These are phyloP conservation scores for Hevea brasiliensis DNA, from an alignment of 345 rosid genomes.

Conservation along the genomic window DNA sequence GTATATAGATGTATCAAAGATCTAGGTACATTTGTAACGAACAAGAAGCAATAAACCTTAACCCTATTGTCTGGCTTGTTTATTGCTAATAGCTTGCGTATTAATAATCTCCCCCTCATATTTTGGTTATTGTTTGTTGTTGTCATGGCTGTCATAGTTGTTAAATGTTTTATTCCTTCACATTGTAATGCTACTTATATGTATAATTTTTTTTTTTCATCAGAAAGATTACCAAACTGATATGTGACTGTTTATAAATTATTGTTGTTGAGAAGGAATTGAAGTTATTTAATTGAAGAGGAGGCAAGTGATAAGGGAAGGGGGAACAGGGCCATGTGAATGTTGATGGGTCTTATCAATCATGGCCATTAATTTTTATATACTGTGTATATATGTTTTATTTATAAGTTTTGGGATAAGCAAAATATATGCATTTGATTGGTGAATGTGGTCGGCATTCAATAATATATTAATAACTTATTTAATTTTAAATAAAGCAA, in stretches of 20 bases:
- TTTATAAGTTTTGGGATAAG: constrained; percentile 1
- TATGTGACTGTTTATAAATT: not conserved
- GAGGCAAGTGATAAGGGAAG: constrained; percentile 9
- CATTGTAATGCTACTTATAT: constrained; percentile 24
- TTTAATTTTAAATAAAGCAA: too few species aligned
- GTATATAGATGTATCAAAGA: constrained; percentile 45
- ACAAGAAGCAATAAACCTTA: constrained; percentile 49
- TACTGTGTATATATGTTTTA: not conserved
- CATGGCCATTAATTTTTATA: constrained; percentile 32
- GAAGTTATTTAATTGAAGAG: constrained; percentile 14
- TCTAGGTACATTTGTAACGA: constrained; percentile 45
- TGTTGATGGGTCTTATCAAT: constrained; percentile 44
- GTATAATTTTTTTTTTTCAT: not conserved
- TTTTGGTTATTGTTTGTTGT: constrained; percentile 23
- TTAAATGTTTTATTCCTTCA: constrained; percentile 38
- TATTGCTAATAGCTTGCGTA: constrained; percentile 40
- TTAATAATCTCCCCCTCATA: constrained; percentile 15
- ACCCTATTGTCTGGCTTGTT: constrained; percentile 41
- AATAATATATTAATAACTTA: too few species aligned
- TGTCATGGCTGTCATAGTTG: constrained; percentile 30
- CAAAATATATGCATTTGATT: constrained; percentile 14
- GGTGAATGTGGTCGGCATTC: constrained; percentile 23
- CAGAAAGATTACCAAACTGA: constrained; percentile 34
- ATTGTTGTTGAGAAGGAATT: not conserved
- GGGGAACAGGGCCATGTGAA: constrained; percentile 72